Conservation (phyloP, 2,329 filamentous ascomycete genomes). For the Sarocladiaceae sp. region DNA sequence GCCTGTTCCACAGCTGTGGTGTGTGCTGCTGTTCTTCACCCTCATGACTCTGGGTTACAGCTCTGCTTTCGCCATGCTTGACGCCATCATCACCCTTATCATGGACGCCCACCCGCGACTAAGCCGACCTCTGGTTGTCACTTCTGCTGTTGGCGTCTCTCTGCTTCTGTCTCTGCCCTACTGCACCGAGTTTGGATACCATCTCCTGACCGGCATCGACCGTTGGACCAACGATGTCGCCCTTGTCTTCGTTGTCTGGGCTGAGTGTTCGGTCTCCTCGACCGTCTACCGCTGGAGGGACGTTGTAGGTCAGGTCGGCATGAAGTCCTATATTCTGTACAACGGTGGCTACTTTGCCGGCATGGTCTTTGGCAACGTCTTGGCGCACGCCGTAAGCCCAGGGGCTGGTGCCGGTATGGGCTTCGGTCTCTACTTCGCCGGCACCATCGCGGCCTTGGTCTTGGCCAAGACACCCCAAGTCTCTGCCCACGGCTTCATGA, state of each 20-base stretch:
- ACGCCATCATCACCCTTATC: conserved; percentile 46
- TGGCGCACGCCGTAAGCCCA: conserved; percentile 40
- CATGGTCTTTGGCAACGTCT: conserved; percentile 42
- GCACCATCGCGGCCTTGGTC: conserved; percentile 29
- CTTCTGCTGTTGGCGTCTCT: conserved; percentile 38
- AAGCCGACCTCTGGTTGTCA: conserved; percentile 43
- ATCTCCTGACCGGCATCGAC: conserved; percentile 48
- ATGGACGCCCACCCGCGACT: conserved; percentile 44
- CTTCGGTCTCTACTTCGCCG: conserved; percentile 43
- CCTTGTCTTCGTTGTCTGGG: conserved; percentile 48
- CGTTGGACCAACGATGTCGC: conserved; percentile 49
- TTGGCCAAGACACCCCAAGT: conserved; percentile 36
- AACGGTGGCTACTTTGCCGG: conserved; percentile 47
- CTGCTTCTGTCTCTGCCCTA: conserved; percentile 50
- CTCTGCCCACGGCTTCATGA: conserved; percentile 23
- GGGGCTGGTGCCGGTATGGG: conserved; percentile 43
- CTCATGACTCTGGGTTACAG: conserved; percentile 52
- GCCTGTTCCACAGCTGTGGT: conserved; percentile 53
- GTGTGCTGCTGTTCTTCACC: conserved; percentile 51
- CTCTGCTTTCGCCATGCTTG: conserved; percentile 54
- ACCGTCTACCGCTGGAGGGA: conserved; percentile 47
- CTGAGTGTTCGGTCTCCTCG: conserved; percentile 45
- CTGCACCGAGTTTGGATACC: conserved; percentile 52
- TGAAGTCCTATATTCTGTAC: conserved; percentile 36
- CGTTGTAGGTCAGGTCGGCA: conserved; percentile 36